Evolutionary conservation across 1,139 yeast genomes (phyloP), one percentile per base, ranked within the genome.

Genomic region (Yarrowia galli): DNA sequence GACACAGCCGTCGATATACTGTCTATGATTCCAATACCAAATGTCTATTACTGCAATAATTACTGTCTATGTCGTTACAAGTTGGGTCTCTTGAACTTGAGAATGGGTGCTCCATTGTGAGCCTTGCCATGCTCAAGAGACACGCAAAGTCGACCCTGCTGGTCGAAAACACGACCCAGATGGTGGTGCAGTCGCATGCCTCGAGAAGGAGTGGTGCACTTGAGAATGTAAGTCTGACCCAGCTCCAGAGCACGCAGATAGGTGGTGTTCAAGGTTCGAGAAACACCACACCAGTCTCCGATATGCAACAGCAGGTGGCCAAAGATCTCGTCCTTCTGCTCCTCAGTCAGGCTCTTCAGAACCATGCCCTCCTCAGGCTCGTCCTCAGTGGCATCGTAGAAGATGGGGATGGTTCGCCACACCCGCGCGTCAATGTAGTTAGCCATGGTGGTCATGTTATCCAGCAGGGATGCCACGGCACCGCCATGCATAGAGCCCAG

Each of bases 401-500:
- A 61, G 38, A 35, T n/a, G 18, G 66, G 66, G 45, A 61, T 36
- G 56, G 66, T 61, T 22, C 56, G 20, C 66, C 66, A 61, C 56
- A 61, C 46, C 6, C 66, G 66, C 18, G 56, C 9, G 22, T 61
- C 66, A 28, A 61, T 61, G 66, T n/a, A 61, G 46, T 61, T 61
- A 38, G 66, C 54, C 66, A 61, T 61, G 56, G 66, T 61, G 46
- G 66, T 61, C 56, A 48, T 48, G 40, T 61, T 61, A 10, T 61
- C 66, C 25, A 61, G 45, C 45, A 61, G 38, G 9, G 66, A 61
- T 9, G 56, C 66, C 45, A 48, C 56, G 6, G 66, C 66, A 35
- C 66, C 66, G 9, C 66, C 66, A n/a, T 61, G 66, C 66, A 61
- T 61, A 56, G 45, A 45, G 23, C 66, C 66, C 43, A 61, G 56